A percentile compares a stretch with the other conserved stretches of the same genome.
phyloP scores from a whole-genome alignment of 805 yeast genomes.

The Candida maesae region DNA sequence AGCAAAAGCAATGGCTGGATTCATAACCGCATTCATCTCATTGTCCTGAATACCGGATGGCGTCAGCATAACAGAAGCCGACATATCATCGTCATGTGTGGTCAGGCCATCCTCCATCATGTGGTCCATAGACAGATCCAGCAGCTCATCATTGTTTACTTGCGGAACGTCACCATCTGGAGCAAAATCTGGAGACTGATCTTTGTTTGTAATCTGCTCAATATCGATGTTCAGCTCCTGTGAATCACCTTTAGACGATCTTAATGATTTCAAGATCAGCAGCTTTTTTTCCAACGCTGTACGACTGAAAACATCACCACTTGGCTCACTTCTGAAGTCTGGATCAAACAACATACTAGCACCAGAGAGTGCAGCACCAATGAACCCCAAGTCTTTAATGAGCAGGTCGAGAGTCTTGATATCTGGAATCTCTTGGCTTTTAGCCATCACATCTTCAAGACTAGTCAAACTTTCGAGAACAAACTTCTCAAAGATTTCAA shows the following conservation, averaged over 20 bases:
- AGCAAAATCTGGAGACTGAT: conserved; percentile 21
- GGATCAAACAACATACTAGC: conserved; percentile 72
- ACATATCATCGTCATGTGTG: conserved; percentile 29
- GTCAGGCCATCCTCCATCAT: conserved; percentile 20
- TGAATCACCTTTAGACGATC: conserved; percentile 32
- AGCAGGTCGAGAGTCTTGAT: conserved; percentile 47
- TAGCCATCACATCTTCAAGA: conserved; percentile 35
- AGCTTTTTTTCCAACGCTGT: conserved; percentile 26
- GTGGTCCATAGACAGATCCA: conserved; percentile 2
- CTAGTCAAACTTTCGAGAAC: conserved; percentile 40
- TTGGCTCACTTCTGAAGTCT: conserved; percentile 38
- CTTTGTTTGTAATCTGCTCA: conserved; percentile 31
- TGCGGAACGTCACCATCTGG: conserved; percentile 4
- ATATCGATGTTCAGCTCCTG: conserved; percentile 36
- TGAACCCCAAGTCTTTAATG: conserved; percentile 48
- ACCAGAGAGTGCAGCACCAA: conserved; percentile 66
- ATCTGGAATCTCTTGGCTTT: conserved; percentile 16
- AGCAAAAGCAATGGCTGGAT: conserved; percentile 46
- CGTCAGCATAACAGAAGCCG: conserved; percentile 31
- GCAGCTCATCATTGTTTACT: conserved; percentile 23
- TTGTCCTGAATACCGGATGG: conserved; percentile 30
- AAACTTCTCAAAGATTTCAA: conserved; percentile 50
- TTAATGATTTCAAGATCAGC: conserved; percentile 33
- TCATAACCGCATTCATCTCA: conserved; percentile 42
- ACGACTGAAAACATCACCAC: conserved; percentile 11